A percentile compares a stretch with the other conserved stretches of the same genome.
Conservation (phyloP, 202 grass and related monocot genomes). For the Carex sylvatica region DNA sequence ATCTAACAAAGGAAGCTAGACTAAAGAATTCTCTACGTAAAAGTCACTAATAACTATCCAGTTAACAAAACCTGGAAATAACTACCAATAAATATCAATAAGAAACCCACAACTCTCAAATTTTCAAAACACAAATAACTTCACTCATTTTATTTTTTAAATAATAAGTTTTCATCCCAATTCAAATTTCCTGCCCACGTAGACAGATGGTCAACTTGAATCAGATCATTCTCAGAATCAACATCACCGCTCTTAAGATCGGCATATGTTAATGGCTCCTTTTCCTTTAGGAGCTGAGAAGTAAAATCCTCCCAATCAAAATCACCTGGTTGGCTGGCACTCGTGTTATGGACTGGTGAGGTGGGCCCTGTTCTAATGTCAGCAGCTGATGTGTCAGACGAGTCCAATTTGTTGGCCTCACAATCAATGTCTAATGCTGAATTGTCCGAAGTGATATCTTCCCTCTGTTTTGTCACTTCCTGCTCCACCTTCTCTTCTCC, state of each 20-base stretch:
- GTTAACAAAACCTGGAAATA: not conserved
- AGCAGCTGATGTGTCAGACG: not conserved
- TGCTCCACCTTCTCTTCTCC: constrained; percentile 8
- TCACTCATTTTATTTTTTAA: not conserved
- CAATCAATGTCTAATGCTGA: too few species aligned
- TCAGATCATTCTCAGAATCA: not conserved
- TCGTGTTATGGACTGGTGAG: not conserved
- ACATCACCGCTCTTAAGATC: too few species aligned
- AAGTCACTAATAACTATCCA: not conserved
- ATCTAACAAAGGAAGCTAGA: not conserved
- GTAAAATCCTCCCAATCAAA: not conserved
- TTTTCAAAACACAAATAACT: not conserved
- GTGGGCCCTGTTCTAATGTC: not conserved
- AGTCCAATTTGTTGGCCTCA: too few species aligned
- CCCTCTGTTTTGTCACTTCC: not conserved
- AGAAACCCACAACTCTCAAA: not conserved
- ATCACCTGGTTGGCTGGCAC: not conserved
- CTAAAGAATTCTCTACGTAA: not conserved
- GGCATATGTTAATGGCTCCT: not conserved
- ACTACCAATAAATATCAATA: not conserved
- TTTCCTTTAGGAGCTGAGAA: not conserved
- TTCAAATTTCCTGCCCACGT: constrained; percentile 17
- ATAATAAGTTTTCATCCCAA: not conserved
- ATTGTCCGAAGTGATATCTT: not conserved
- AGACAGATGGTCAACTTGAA: not conserved